Evolutionary conservation across 495 filamentous ascomycete species (phyloP).

Genomic region (Penicillium cosmopolitanum): DNA sequence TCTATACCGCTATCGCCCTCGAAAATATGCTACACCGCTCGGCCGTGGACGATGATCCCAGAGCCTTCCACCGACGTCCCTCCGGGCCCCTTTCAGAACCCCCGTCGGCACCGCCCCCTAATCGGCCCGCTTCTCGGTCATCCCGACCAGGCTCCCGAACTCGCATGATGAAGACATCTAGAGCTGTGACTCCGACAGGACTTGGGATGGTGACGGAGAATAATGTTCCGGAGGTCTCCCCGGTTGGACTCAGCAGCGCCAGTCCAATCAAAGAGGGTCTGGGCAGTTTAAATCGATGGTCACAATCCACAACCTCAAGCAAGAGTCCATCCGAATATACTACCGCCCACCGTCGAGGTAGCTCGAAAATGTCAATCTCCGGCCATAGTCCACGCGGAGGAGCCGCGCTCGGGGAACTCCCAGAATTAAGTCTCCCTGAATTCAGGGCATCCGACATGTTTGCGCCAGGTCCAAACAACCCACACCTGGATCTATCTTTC

Average conservation of each 20-base stretch:
- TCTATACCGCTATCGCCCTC: constrained; percentile 1
- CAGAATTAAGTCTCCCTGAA: constrained; percentile 27
- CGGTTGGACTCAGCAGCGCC: constrained; percentile 29
- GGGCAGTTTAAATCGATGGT: constrained; percentile 81
- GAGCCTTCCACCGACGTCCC: constrained; percentile 28
- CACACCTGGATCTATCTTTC: constrained; percentile 32
- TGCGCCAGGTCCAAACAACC: constrained; percentile 16
- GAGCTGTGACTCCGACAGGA: constrained; percentile 23
- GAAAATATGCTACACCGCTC: constrained; percentile 36
- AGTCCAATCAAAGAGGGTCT: constrained; percentile 64
- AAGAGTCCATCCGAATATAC: constrained; percentile 52
- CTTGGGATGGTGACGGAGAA: constrained; percentile 26
- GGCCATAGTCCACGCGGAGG: constrained; percentile 30
- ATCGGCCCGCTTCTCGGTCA: constrained; percentile 26
- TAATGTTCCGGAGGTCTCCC: constrained; percentile 16
- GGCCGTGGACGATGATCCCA: constrained; percentile 31
- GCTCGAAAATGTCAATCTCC: constrained; percentile 58
- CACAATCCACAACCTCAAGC: constrained; percentile 74
- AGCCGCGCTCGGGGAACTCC: constrained; percentile 17
- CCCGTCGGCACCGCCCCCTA: constrained; percentile 16
- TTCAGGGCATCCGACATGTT: constrained; percentile 29
- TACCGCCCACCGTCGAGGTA: constrained; percentile 47
- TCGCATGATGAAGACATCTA: constrained; percentile 24
- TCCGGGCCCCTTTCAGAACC: constrained; percentile 24
- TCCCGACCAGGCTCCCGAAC: constrained; percentile 29